Evolutionary conservation across 305 asterid species (phyloP), one percentile per base, ranked within the genome.

Genomic region (Fraxinus greggii): DNA sequence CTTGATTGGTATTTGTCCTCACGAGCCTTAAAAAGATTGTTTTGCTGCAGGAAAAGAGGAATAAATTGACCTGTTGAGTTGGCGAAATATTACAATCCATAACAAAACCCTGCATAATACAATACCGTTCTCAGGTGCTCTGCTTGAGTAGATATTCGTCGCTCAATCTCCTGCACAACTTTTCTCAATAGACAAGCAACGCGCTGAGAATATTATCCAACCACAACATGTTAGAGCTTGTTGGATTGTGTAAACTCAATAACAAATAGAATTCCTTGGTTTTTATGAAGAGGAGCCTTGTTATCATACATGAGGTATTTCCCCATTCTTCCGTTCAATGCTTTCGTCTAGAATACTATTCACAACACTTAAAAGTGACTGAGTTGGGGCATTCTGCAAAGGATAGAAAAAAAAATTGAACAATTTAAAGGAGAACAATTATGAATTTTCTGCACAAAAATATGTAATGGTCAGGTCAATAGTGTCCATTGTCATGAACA

Each of bases 1-100:
- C 99, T 89, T 2, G 98, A 92, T 85, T 93, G 97, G 87, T 94
- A 97, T 89, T 97, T 97, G 87, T 94, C 98, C 89, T 97, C 98
- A 2, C 99, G 98, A 31, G 98, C 88, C 86, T 92, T 95, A 84
- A 92, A 94, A 85, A 93, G 89, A 87, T 89, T 92, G 88, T 86
- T 93, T 97, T 97, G 99, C 99, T 97, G 92, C 87, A 87, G 38
- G 40, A 19, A 10, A 72, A 69, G 23, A 42, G 7, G 77, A 10
- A 67, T 81, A 82, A 23, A 38, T 42, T 33, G 5, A 82, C 78
- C 7, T 79, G 28, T 36, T 81, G 35, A 75, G 48, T 77, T 45
- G n/a, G 72, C 23, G 24, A 24, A 83, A 17, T 28, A 19, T 45
- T 75, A 56, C 45, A 19, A 56, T 73, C 79, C 80, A 40, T 69